A percentile compares a stretch with the other conserved stretches of the same genome.
These are phyloP conservation scores for Tylopilus balloui DNA, from an alignment of 768 basidiomycete genomes.

Conservation along the genomic window DNA sequence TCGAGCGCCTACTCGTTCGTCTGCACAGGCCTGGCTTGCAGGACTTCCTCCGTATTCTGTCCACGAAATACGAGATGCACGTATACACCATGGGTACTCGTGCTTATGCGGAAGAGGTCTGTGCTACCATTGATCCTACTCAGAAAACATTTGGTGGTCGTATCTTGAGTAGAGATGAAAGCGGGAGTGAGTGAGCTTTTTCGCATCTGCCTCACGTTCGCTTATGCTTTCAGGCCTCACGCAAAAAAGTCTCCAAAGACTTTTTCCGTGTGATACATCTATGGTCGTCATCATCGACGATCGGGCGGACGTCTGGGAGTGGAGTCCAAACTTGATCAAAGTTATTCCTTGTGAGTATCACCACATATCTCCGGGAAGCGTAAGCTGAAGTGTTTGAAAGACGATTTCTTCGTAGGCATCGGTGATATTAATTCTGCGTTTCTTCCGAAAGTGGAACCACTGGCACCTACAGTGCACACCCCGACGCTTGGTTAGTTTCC, in stretches of 20 bases:
- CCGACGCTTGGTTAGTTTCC: constrained; percentile 23
- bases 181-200: constrained; percentile 68
- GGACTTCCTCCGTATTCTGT: constrained; percentile 67
- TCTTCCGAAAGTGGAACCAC: constrained; percentile 70
- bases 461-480: constrained; percentile 24
- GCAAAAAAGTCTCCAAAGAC: constrained; percentile 83
- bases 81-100: constrained; percentile 99
- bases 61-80: constrained; percentile 93
- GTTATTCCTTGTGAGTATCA: constrained; percentile 84
- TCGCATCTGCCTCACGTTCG: background rate
- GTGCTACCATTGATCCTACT: constrained; percentile 88
- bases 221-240: constrained; percentile 60
- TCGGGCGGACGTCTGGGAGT: constrained; percentile 97
- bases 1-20: background rate
- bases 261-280: constrained; percentile 95
- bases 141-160: constrained; percentile 82
- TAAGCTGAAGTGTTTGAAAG: constrained; percentile 37
- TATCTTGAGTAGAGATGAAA: constrained; percentile 91
- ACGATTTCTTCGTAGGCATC: constrained; percentile 97
- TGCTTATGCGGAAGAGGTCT: constrained; percentile 94
- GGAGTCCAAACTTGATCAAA: constrained; percentile 94
- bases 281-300: constrained; percentile 99
- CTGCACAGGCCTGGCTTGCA: constrained; percentile 69
- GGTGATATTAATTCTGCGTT: constrained; percentile 98
- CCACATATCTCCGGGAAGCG: background rate